A percentile compares a stretch with the other conserved stretches of the same genome.
Conservation (phyloP, 139 green algal species). For the Deuterostichococcus epilithicus region DNA sequence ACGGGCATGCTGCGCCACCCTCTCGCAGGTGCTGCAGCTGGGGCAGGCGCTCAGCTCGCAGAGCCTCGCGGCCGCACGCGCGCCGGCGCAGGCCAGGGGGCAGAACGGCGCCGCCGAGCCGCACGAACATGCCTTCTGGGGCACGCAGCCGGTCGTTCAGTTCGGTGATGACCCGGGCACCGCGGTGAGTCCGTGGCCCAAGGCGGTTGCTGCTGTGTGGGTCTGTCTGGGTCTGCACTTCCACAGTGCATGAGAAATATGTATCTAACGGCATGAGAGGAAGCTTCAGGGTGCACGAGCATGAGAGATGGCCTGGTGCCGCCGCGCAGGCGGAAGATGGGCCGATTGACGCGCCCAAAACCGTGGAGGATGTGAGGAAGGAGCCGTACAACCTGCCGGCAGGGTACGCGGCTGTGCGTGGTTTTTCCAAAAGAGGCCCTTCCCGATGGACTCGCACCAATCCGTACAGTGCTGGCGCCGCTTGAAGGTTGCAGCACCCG, state of each 20-base stretch:
- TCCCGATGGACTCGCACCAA: too few species aligned
- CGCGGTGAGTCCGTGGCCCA: not conserved
- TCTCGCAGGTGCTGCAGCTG: not conserved
- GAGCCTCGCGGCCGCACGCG: not conserved
- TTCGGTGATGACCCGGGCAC: slow-evolving; percentile 6
- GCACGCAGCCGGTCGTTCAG: not conserved
- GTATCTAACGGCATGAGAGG: too few species aligned
- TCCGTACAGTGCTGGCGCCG: not conserved
- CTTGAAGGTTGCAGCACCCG: too few species aligned
- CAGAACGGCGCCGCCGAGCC: not conserved
- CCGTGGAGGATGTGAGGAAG: slow-evolving; percentile 66
- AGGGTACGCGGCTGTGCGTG: slow-evolving; percentile 33
- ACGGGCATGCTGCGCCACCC: too few species aligned
- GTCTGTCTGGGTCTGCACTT: not conserved
- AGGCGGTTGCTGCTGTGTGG: not conserved
- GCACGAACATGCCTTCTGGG: not conserved
- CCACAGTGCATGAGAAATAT: too few species aligned
- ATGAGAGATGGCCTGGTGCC: not conserved
- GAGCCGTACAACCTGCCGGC: slow-evolving; percentile 81
- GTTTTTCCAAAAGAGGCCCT: too few species aligned
- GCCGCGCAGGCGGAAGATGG: slow-evolving; percentile 49
- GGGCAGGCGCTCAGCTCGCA: not conserved
- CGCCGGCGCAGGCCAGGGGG: too few species aligned
- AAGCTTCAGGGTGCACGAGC: too few species aligned
- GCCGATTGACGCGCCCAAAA: slow-evolving; percentile 82